Evolutionary conservation across 139 green algal genomes (phyloP).

Genomic region (Desmodesmus armatus): DNA sequence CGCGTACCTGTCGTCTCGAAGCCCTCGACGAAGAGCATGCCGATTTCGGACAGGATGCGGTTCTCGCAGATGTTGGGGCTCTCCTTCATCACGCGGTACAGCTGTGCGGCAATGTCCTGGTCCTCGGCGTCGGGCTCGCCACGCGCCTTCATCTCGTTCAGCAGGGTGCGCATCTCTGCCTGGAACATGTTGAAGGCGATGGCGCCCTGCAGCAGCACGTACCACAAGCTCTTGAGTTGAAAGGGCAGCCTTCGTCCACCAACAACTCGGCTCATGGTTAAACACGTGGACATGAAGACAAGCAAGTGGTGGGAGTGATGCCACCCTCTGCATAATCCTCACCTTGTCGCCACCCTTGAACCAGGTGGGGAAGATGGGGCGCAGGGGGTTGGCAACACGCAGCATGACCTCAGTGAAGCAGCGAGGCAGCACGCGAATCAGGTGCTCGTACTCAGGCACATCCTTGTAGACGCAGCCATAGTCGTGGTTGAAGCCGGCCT

Average conservation of each 20-base stretch:
- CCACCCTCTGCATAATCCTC: too few species aligned
- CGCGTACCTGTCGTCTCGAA: conserved; percentile 77
- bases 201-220: too few species aligned
- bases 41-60: conserved; percentile 61
- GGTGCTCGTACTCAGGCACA: conserved; percentile 48
- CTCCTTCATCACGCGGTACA: conserved; percentile 39
- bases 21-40: conserved; percentile 75
- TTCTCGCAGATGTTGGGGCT: conserved; percentile 16
- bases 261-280: too few species aligned
- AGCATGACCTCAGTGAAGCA: conserved; percentile 67
- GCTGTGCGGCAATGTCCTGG: conserved; percentile 52
- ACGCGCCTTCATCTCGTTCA: conserved; percentile 44
- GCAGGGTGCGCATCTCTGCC: conserved; percentile 57
- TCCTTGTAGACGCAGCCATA: conserved; percentile 50
- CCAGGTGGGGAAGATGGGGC: conserved; percentile 31
- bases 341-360: conserved; percentile 20
- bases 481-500: conserved; percentile 62
- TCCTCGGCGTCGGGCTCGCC: conserved; percentile 29
- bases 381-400: conserved; percentile 48
- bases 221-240: too few species aligned
- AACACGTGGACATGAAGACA: too few species aligned
- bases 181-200: conserved; percentile 56
- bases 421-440: conserved; percentile 62
- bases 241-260: too few species aligned
- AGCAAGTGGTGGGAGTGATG: too few species aligned